These are phyloP conservation scores for Pythium chondricola DNA, from an alignment of 352 stramenopile species.

Conservation along the genomic window DNA sequence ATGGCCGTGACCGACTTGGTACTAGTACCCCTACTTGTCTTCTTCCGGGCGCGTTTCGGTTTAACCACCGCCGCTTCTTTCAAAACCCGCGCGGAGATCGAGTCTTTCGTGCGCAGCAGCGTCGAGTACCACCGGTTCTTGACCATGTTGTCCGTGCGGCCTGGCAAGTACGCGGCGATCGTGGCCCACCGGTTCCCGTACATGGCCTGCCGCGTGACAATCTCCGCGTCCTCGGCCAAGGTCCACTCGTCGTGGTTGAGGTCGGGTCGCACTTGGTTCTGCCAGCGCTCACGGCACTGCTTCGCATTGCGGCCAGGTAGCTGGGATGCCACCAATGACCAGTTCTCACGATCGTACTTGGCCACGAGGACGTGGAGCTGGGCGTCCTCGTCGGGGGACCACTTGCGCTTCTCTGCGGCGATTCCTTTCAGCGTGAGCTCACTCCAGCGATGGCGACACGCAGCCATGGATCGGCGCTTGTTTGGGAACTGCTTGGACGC, in stretches of 20 bases:
- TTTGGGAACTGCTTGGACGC: conserved; percentile 8
- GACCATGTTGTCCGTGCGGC: conserved; percentile 49
- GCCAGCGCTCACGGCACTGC: conserved; percentile 60
- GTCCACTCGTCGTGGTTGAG: conserved; percentile 23
- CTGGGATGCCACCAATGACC: conserved; percentile 50
- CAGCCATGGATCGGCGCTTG: conserved; percentile 2
- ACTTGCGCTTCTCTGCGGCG: conserved; percentile 21
- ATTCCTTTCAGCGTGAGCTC: conserved; percentile 30
- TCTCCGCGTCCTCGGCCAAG: conserved; percentile 15
- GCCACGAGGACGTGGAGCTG: conserved; percentile 31
- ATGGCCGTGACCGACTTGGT: no score
- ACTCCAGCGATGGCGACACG: conserved; percentile 31
- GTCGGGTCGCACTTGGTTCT: conserved; percentile 18
- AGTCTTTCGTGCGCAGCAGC: conserved; percentile 2
- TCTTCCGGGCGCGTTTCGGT: no score
- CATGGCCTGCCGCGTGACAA: conserved; percentile 14
- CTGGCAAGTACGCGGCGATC: conserved; percentile 35
- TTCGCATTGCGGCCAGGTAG: conserved; percentile 58
- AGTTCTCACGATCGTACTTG: conserved; percentile 36
- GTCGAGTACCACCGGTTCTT: conserved; percentile 54
- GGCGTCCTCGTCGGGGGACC: conserved; percentile 39
- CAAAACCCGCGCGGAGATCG: no score
- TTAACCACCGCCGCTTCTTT: no score
- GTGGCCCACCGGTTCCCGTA: conserved; percentile 45
- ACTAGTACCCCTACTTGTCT: no score